Evolutionary conservation across 768 basidiomycete species (phyloP).

Genomic region (Mycena chlorophos): DNA sequence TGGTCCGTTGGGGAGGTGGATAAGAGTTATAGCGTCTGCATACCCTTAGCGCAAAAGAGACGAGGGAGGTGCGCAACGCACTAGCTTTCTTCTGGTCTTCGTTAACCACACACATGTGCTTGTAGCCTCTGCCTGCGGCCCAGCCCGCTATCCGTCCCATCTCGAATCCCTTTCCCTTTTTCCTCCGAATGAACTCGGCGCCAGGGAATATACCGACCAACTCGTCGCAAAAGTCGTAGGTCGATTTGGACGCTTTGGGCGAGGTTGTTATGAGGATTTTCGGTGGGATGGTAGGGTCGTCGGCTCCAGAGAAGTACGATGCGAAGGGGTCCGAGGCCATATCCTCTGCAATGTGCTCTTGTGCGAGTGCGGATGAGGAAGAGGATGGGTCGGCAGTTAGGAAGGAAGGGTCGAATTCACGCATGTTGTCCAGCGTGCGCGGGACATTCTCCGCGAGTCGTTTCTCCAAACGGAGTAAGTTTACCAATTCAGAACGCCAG

Average conservation of each 20-base stretch:
- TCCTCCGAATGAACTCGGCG: constrained; percentile 82
- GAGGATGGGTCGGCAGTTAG: constrained; percentile 53
- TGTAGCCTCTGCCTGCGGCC: constrained; percentile 88
- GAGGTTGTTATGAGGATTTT: constrained; percentile 92
- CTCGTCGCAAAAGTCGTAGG: constrained; percentile 93
- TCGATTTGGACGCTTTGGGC: constrained; percentile 80
- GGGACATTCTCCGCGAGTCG: constrained; percentile 84
- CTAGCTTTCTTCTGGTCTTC: constrained; percentile 95
- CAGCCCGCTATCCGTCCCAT: constrained; percentile 89
- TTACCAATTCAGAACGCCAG: neutral
- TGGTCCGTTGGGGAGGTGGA: constrained; percentile 89
- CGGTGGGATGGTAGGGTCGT: constrained; percentile 72
- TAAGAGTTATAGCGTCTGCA: constrained; percentile 94
- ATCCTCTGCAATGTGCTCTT: constrained; percentile 64
- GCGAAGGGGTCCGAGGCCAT: constrained; percentile 77
- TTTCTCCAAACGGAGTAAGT: constrained; percentile 58
- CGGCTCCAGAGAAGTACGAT: constrained; percentile 67
- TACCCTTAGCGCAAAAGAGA: constrained; percentile 1
- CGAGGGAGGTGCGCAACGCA: constrained; percentile 40
- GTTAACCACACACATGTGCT: constrained; percentile 89
- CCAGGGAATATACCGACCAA: constrained; percentile 88
- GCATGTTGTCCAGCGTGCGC: constrained; percentile 88
- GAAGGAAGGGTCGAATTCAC: constrained; percentile 78
- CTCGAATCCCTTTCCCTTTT: constrained; percentile 89
- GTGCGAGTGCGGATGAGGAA: constrained; percentile 40